A percentile compares a stretch with the other conserved stretches of the same genome.
Evolutionary conservation across 345 rosid species (phyloP).

Genomic region (Pistacia atlantica): DNA sequence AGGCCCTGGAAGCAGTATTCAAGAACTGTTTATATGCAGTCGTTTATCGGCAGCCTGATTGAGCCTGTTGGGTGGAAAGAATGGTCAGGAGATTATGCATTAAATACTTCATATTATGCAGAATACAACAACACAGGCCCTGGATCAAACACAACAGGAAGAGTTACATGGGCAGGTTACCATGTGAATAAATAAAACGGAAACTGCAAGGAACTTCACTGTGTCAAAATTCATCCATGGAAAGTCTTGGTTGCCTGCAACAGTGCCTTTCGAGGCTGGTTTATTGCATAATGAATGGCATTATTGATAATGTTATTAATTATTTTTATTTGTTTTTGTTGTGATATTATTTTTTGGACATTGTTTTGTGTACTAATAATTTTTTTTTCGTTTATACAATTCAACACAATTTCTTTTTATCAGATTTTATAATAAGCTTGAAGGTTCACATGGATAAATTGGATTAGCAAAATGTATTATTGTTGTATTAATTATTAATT

Average conservation of each 20-base stretch:
- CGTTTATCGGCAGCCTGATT: constrained; percentile 28
- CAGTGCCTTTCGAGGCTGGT: constrained; percentile 30
- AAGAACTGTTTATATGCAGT: constrained; percentile 36
- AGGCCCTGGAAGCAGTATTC: constrained; percentile 48
- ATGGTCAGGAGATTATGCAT: constrained; percentile 31
- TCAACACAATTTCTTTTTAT: neutral
- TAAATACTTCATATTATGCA: constrained; percentile 33
- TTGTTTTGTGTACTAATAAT: neutral
- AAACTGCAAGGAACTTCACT: constrained; percentile 28
- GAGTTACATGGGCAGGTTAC: constrained; percentile 25
- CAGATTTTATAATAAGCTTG: too few relatives aligned
- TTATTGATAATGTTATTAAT: neutral
- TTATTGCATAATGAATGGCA: constrained; percentile 1
- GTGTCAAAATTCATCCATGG: constrained; percentile 23
- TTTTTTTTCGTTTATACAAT: neutral
- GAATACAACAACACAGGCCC: constrained; percentile 39
- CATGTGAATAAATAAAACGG: constrained; percentile 27
- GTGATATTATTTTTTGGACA: neutral
- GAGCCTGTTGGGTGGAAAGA: constrained; percentile 34
- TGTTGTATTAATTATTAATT: too few relatives aligned
- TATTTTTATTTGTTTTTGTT: neutral
- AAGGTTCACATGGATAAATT: too few relatives aligned
- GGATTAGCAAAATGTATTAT: too few relatives aligned
- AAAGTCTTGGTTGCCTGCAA: constrained; percentile 32
- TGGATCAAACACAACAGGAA: constrained; percentile 19